Base-by-base conservation (phyloP, 2,329 filamentous ascomycete genomes). In the Exophiala oligosperma region DNA sequence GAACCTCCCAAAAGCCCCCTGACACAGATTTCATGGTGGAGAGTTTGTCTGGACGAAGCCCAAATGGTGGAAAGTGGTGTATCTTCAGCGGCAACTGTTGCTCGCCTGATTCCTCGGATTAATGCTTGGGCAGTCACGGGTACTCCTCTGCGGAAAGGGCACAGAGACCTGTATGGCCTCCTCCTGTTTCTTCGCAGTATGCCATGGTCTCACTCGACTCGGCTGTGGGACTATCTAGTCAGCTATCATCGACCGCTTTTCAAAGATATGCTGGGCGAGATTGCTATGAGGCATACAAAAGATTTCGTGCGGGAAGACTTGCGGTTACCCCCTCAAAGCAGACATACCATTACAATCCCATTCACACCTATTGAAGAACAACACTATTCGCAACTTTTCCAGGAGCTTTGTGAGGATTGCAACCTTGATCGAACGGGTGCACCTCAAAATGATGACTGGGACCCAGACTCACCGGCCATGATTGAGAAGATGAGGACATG, bases 51-150 rank as follows among this genome's bases (percentile, higher is more conserved):
- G 26, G 84, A 87, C 64, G 84, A 78, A 66, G 77, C 93, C 0
- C 94, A 99, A 69, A 96, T 96, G 89, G 86, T 97, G 43, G 93
- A 97, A 70, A 93, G 85, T 64, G 91, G 92, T 35, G 86, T 95
- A 3, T 92, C 86, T 66, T 87, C 91, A 65, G 90, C 93, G 28
- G 92, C 94, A 1, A 84, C 81, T 48, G 86, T 97, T 12, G 92
- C 92, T 37, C 84, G 86, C 41, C 77, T 88, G 26, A 88, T 99
- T 60, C 92, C 93, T 46, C 84, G 94, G 28, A 75, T 90, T 63
- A 92, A 96, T 73, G 88, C 91, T 1, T 97, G 94, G 94, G 92
- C 89, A 12, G 86, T 99, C 41, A 93, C 91, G 0, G 94, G 91
- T 43, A 99, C 94, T 0, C 94, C 94, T 0, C 81, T 97, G 38